phyloP scores from a whole-genome alignment of 495 filamentous ascomycete species.

The Mytilinidion resinicola region DNA sequence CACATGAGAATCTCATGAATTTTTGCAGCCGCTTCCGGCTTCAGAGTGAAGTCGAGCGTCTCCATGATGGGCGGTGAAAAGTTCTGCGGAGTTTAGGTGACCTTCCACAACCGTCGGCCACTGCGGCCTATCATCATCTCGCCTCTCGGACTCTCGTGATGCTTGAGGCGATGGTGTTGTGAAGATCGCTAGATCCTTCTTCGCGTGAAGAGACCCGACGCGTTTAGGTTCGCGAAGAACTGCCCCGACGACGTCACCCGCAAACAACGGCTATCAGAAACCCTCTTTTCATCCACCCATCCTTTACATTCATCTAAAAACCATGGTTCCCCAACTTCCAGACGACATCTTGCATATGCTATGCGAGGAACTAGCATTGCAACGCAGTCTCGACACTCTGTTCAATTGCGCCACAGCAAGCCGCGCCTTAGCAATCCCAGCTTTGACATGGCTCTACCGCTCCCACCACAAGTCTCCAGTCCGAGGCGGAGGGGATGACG shows the following conservation, averaged over 20 bases:
- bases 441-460: constrained; percentile 58
- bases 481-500: constrained; percentile 26
- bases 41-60: constrained; percentile 70
- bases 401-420: constrained; percentile 49
- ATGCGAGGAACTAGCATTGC: constrained; percentile 47
- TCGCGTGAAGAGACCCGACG: neutral
- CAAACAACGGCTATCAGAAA: neutral
- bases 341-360: constrained; percentile 57
- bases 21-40: constrained; percentile 62
- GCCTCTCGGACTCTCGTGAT: too few relatives aligned
- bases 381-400: constrained; percentile 50
- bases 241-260: neutral
- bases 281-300: neutral
- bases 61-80: constrained; percentile 47
- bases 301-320: neutral
- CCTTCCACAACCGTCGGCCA: too few relatives aligned
- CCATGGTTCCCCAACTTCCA: constrained; percentile 40
- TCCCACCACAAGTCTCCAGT: constrained; percentile 23
- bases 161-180: too few relatives aligned
- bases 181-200: too few relatives aligned
- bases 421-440: constrained; percentile 48
- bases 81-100: neutral
- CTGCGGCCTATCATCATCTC: too few relatives aligned
- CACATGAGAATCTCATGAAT: constrained; percentile 83
- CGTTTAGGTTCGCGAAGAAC: neutral